These are phyloP conservation scores for Cucumis sativus DNA, from an alignment of 306 rosid species.

Conservation along the genomic window Cucumber_9930_V3 NC_026661.2:2427501-2428000, in stretches of 20 bases:
- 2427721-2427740: too few species aligned
- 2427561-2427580: neutral
- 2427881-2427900: neutral
- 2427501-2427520: neutral
- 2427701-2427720: too few species aligned
- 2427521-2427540: neutral
- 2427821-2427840: neutral
- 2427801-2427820: neutral
- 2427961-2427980: neutral
- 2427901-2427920: neutral
- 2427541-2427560: neutral
- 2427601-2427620: neutral
- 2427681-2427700: too few species aligned
- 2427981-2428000: neutral
- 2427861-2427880: neutral
- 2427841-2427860: neutral
- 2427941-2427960: neutral
- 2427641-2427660: neutral
- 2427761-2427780: neutral
- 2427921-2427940: neutral
- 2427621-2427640: neutral
- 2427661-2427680: too few species aligned
- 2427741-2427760: too few species aligned
- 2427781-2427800: neutral
- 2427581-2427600: neutral